phyloP scores from a whole-genome alignment of 116 monocot genomes.

The Phalaenopsis hybrid region DNA sequence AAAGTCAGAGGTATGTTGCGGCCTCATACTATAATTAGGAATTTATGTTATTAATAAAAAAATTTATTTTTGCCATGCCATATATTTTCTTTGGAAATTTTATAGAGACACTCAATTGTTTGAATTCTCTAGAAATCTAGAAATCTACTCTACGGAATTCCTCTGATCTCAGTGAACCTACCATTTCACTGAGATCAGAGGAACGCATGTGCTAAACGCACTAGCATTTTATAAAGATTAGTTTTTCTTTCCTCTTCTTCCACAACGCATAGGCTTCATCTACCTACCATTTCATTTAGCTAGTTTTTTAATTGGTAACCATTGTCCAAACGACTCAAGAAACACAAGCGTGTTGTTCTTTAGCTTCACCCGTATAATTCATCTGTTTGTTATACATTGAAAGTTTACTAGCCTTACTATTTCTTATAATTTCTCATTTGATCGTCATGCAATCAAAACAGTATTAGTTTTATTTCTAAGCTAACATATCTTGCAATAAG shows the following conservation, averaged over 20 bases:
- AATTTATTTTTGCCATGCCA: neutral
- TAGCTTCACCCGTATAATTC: neutral
- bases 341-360: neutral
- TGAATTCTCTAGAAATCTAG: neutral
- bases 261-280: neutral
- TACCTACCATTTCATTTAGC: neutral
- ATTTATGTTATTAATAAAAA: neutral
- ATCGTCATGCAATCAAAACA: neutral
- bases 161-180: neutral
- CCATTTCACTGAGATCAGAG: too few species aligned
- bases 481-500: too few species aligned
- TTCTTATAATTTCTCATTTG: neutral
- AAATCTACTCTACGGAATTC: neutral
- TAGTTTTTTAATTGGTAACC: neutral
- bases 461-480: neutral
- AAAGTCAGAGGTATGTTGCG: slow-evolving; percentile 64
- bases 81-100: too few species aligned
- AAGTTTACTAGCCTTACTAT: neutral
- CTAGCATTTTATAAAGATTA: too few species aligned
- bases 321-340: neutral
- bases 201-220: too few species aligned
- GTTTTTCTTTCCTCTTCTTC: neutral
- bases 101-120: neutral
- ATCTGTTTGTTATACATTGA: neutral
- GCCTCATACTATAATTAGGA: neutral